Evolutionary conservation across 306 rosid genomes (phyloP).

Genomic region (Quercus ilex): DNA sequence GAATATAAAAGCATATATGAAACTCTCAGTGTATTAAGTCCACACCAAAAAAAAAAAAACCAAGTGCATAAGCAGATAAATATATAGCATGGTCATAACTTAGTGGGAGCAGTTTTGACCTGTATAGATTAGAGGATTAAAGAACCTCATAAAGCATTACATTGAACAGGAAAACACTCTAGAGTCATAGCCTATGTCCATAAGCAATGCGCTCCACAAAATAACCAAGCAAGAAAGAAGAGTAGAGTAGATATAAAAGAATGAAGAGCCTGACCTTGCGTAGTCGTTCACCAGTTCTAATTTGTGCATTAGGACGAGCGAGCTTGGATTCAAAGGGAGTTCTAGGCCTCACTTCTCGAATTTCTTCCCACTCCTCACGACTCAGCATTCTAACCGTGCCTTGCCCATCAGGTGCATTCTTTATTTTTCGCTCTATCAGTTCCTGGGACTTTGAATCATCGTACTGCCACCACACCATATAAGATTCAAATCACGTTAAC

Average conservation of each 20-base stretch:
- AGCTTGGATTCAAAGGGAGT: constrained; percentile 65
- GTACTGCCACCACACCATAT: constrained; percentile 33
- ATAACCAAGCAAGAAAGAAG: background rate
- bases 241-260: background rate
- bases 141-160: background rate
- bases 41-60: background rate
- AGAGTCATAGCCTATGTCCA: background rate
- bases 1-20: background rate
- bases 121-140: background rate
- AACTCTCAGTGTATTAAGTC: background rate
- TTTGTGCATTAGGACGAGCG: constrained; percentile 55
- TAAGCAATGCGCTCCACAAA: background rate
- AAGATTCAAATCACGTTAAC: background rate
- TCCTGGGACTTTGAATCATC: constrained; percentile 68
- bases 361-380: constrained; percentile 58
- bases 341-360: constrained; percentile 49
- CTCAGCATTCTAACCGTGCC: constrained; percentile 58
- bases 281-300: constrained; percentile 52
- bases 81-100: no score
- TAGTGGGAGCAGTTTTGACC: background rate
- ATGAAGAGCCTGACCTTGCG: constrained; percentile 30
- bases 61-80: no score
- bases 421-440: constrained; percentile 45
- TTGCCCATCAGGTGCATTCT: constrained; percentile 49
- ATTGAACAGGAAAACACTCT: background rate